Evolutionary conservation across 768 basidiomycete species (phyloP).

Genomic region (Termitomyces sp.): DNA sequence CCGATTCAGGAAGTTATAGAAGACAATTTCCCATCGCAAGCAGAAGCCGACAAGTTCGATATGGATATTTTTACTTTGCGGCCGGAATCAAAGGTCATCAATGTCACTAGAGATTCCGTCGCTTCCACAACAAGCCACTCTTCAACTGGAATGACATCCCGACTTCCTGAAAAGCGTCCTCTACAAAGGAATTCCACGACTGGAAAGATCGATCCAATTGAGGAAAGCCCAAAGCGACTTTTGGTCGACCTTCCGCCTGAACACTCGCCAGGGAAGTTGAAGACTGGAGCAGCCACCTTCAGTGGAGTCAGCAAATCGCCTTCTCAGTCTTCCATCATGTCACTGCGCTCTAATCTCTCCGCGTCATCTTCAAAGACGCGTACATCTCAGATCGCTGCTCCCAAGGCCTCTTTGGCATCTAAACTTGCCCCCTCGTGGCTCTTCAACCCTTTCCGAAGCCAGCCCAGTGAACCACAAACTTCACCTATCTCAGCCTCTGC

Average conservation of each 20-base stretch:
- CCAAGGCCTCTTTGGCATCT: constrained; percentile 44
- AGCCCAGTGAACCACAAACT: constrained; percentile 61
- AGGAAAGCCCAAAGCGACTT: constrained; percentile 62
- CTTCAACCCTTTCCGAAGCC: constrained; percentile 70
- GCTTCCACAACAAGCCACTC: constrained; percentile 34
- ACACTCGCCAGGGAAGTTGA: constrained; percentile 24
- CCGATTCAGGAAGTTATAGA: constrained; percentile 32
- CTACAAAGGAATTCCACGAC: constrained; percentile 51
- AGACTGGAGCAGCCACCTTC: constrained; percentile 19
- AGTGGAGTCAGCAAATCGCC: constrained; percentile 54
- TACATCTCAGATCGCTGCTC: constrained; percentile 24
- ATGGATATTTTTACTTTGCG: constrained; percentile 61
- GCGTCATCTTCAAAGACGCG: constrained; percentile 36
- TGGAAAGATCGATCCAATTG: constrained; percentile 56
- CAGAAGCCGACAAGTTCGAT: constrained; percentile 74
- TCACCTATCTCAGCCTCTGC: constrained; percentile 52
- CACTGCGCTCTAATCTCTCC: constrained; percentile 50
- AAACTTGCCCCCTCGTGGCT: constrained; percentile 77
- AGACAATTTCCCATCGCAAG: constrained; percentile 37
- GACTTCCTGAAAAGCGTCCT: constrained; percentile 39
- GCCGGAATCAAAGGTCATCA: constrained; percentile 30
- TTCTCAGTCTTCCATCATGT: constrained; percentile 65
- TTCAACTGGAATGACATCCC: constrained; percentile 32
- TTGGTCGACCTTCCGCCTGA: constrained; percentile 51
- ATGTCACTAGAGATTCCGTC: constrained; percentile 34